Evolutionary conservation across 2,329 filamentous ascomycete species (phyloP).

Genomic region (Fusarium liriodendri): DNA sequence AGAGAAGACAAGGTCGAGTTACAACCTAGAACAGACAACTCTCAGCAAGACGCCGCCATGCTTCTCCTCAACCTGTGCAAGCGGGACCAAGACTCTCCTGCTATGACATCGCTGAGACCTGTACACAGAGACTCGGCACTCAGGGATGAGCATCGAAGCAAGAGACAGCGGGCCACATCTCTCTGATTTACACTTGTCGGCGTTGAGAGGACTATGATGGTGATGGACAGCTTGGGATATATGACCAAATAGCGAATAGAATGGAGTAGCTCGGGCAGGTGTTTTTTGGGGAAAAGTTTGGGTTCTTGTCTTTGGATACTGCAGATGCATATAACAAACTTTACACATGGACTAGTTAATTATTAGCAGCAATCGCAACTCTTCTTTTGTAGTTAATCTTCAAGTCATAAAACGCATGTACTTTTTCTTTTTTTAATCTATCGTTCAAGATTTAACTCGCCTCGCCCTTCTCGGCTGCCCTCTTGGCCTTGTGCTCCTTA

Average conservation of each 20-base stretch:
- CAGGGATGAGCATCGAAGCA: conserved; percentile 33
- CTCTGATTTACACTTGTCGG: conserved; percentile 9
- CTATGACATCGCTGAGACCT: not conserved
- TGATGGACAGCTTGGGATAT: conserved; percentile 20
- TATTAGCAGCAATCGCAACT: conserved; percentile 15
- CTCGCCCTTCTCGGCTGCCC: conserved; percentile 59
- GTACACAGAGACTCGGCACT: not conserved
- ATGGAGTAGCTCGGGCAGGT: conserved; percentile 22
- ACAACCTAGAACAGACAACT: conserved; percentile 9
- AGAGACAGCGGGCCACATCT: conserved; percentile 36
- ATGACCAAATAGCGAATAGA: conserved; percentile 32
- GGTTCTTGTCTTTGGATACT: not conserved
- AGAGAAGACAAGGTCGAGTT: not conserved
- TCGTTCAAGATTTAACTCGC: conserved; percentile 10
- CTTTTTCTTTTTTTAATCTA: conserved; percentile 14
- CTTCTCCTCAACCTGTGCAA: conserved; percentile 38
- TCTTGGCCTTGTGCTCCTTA: conserved; percentile 83
- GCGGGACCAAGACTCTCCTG: conserved; percentile 9
- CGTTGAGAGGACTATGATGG: not conserved
- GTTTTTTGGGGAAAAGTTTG: conserved; percentile 5
- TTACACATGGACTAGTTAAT: not conserved
- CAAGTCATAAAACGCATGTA: conserved; percentile 19
- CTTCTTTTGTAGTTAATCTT: conserved; percentile 12
- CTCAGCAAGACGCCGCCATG: conserved; percentile 37
- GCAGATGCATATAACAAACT: conserved; percentile 11